Conservation (phyloP, 371 early-diverging fungal species). For the Mucor mucedo region DNA sequence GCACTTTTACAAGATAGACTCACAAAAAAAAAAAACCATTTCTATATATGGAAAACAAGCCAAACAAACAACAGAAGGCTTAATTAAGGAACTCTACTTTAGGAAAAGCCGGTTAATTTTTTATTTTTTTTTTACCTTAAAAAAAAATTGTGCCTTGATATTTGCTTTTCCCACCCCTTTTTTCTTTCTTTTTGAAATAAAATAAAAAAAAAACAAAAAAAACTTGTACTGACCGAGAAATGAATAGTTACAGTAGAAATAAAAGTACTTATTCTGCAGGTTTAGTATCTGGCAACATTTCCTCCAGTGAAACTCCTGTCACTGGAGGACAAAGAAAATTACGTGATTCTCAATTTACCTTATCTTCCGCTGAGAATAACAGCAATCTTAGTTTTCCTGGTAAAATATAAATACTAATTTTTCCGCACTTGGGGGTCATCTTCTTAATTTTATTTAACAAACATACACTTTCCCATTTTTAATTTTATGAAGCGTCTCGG, state of each 20-base stretch:
- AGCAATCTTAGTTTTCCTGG: constrained; percentile 21
- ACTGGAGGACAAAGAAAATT: neutral
- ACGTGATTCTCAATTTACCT: constrained; percentile 22
- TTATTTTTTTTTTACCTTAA: no score
- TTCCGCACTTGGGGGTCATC: no score
- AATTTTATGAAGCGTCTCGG: neutral
- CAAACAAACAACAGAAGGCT: constrained; percentile 1
- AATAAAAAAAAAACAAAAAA: neutral
- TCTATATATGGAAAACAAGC: neutral
- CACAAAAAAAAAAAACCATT: neutral
- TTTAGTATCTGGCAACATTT: constrained; percentile 14
- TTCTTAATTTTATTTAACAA: no score
- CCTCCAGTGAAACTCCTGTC: constrained; percentile 5
- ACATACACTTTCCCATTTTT: no score
- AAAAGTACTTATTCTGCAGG: constrained; percentile 18
- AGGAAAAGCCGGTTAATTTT: neutral
- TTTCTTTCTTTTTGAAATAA: constrained; percentile 1
- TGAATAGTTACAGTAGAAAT: constrained; percentile 8
- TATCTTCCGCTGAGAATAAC: constrained; percentile 8
- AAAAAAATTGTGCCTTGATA: neutral
- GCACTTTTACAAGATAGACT: no score
- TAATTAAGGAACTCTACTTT: neutral
- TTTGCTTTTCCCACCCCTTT: constrained; percentile 4
- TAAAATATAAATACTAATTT: neutral
- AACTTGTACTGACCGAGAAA: neutral